Conservation (phyloP, 176 grass and related monocot species). For the Carex scoparia region DNA sequence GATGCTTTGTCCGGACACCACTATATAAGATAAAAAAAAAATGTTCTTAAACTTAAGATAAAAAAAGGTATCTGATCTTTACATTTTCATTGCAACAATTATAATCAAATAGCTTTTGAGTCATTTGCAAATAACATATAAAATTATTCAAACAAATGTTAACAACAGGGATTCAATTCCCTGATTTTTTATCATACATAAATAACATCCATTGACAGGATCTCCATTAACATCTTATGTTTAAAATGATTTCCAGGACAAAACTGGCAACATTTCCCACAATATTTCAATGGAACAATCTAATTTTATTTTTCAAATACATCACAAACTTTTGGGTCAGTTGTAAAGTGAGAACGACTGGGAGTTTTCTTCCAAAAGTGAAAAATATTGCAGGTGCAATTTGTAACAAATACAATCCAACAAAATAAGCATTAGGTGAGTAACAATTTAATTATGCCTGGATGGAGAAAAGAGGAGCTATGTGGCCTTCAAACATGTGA, state of each 20-base stretch:
- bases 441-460: slow-evolving; percentile 57
- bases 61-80: not conserved
- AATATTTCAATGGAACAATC: not conserved
- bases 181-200: not conserved
- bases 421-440: not conserved
- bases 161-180: not conserved
- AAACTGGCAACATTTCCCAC: not conserved
- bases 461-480: slow-evolving; percentile 86
- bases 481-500: slow-evolving; percentile 85
- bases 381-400: not conserved
- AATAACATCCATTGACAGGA: too few relatives aligned
- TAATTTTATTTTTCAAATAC: not conserved
- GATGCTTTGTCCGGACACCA: slow-evolving; percentile 95
- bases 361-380: not conserved
- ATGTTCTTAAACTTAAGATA: not conserved
- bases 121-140: not conserved
- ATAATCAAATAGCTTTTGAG: not conserved
- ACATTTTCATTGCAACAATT: not conserved
- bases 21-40: slow-evolving; percentile 31
- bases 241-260: not conserved
- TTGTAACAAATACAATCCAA: not conserved
- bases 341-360: not conserved
- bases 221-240: too few relatives aligned
- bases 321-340: not conserved
- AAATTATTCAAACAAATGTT: not conserved